Conservation (phyloP, 768 basidiomycete species). For the Cystobasidium ongulense region DNA sequence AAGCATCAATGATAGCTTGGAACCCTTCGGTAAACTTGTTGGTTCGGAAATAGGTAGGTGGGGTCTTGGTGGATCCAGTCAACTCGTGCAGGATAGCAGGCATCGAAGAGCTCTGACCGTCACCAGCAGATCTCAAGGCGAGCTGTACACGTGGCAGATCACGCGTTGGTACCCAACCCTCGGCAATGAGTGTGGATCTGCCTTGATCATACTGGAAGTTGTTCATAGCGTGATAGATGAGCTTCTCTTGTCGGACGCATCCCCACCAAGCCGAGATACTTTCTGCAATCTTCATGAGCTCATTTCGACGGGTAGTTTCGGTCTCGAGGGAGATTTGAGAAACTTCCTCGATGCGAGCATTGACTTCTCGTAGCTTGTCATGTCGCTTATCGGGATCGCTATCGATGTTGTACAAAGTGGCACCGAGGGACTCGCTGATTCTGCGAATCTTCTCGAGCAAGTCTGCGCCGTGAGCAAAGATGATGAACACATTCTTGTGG, state of each 20-base stretch:
- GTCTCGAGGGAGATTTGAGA: conserved; percentile 85
- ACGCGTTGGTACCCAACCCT: conserved; percentile 93
- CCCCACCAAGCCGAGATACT: conserved; percentile 81
- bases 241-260: conserved; percentile 87
- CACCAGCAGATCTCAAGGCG: conserved; percentile 80
- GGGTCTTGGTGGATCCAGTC: conserved; percentile 57
- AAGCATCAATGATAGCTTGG: conserved; percentile 96
- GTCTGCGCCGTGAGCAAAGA: conserved; percentile 87
- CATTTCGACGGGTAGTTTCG: conserved; percentile 65
- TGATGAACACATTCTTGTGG: conserved; percentile 98
- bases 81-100: conserved; percentile 88
- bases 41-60: conserved; percentile 88
- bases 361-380: conserved; percentile 80
- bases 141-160: conserved; percentile 79
- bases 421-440: conserved; percentile 98
- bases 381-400: conserved; percentile 84
- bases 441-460: conserved; percentile 93
- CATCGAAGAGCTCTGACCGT: conserved; percentile 64
- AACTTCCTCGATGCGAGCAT: conserved; percentile 79
- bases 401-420: conserved; percentile 91
- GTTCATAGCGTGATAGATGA: conserved; percentile 91
- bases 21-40: conserved; percentile 95
- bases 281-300: conserved; percentile 77
- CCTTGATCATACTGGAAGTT: conserved; percentile 89
- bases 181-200: conserved; percentile 87